Evolutionary conservation across 345 rosid species (phyloP), one percentile per base, ranked within the genome.

Genomic region (Gossypium australe): DNA sequence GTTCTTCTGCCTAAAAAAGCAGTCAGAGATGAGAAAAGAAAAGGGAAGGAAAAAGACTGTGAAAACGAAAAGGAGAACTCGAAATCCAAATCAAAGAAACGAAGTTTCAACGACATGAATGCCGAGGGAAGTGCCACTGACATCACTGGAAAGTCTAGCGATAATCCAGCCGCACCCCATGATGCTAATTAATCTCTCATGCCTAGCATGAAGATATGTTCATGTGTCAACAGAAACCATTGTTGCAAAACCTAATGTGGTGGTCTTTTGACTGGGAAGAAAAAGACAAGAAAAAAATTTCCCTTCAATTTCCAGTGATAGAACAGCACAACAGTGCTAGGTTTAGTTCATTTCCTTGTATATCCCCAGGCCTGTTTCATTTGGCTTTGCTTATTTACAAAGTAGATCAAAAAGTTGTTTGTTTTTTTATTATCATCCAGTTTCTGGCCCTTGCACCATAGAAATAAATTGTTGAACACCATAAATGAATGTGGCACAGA

Each of bases 41-140:
- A 85, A 75, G 86, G 62, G 38, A 84, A 79, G 20, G 90, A 75
- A 65, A 80, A 64, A 51, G 77, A 80, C 24, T 75, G 71, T 16
- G 78, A 80, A 58, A 70, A 64, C 49, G 79, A 72, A 71, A 83
- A 79, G 76, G 87, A 85, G 52, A 81, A 78, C 48, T 63, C 85
- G 64, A 82, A 72, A 70, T 86, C 94, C 61, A 82, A 73, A 76
- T 60, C 81, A 3, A 94, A 83, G 86, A 94, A 94, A 77, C 85
- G 97, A 76, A 83, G 76, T 71, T 84, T 81, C 25, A 74, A 57
- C 6, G 91, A 86, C 70, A 84, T 86, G 80, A 82, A 56, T 75
- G 55, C 74, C 18, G 89, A 83, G 25, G 84, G 67, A 69, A 81
- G 78, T 72, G 67, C 52, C 9, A 77, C 74, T 70, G 90, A 86